Base-by-base conservation (phyloP, 2,329 filamentous ascomycete genomes). In the Fusarium bulbicola region DNA sequence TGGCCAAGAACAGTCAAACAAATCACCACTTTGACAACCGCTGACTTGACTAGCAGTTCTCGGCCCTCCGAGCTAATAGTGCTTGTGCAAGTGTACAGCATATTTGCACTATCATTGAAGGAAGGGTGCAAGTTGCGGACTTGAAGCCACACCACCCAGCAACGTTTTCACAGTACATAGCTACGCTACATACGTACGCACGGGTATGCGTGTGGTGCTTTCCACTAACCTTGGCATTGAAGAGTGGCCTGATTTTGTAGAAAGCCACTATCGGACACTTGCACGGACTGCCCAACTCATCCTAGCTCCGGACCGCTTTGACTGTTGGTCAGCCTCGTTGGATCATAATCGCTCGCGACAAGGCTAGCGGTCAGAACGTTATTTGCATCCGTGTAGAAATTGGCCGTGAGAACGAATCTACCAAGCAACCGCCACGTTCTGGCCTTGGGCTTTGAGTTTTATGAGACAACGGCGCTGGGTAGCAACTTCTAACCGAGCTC, bases 221-320 rank as follows among this genome's bases (percentile, higher is more conserved):
- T 47, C 50, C 57, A 62, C 66, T 43, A 50, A 68, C 40, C 68
- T 72, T 76, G 71, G 68, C 65, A 67, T 39, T 40, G 20, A 47
- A 45, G 50, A 64, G 69, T 76, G 76, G 74, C 42, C 76, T 76
- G 72, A 70, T 77, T 45, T 67, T 67, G 60, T 62, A 70, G 71
- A 71, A 74, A 72, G 59, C 36, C 64, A 74, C 72, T 59, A 59
- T 66, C 52, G 54, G 63, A 50, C 43, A 64, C 56, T 52, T 69
- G 60, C 66, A 63, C 60, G 57, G 68, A 61, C 65, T 59, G 46
- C 68, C 49, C 72, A 65, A 50, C 63, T 70, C 61, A 61, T 64
- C 65, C 61, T 60, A 68, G 66, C 37, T 52, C 60, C 56, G 47
- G 56, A 62, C 67, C 30, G 54, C 42, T 49, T 66, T 63, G 40